phyloP scores from a whole-genome alignment of 1,284 basidiomycete genomes.

The Anthracocystis setariae region DNA sequence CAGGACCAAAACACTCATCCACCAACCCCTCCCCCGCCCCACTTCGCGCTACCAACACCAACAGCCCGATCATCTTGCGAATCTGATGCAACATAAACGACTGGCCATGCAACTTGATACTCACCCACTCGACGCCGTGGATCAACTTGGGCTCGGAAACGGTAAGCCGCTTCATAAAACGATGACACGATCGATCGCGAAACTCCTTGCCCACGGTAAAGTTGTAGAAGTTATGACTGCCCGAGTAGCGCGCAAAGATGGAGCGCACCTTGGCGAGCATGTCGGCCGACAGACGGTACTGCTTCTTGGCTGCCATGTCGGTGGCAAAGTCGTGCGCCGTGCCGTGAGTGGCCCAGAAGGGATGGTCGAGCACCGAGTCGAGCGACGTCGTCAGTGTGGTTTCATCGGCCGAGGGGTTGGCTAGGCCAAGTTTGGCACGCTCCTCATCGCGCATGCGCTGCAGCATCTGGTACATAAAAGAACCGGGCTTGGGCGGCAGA shows the following conservation, averaged over 20 bases:
- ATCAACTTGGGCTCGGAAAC: constrained; percentile 73
- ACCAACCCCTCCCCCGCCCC: constrained; percentile 56
- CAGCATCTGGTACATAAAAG: constrained; percentile 61
- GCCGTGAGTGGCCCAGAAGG: constrained; percentile 61
- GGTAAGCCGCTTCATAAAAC: constrained; percentile 70
- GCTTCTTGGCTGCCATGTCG: constrained; percentile 60
- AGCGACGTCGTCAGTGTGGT: too few relatives aligned
- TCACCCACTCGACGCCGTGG: constrained; percentile 93
- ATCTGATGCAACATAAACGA: constrained; percentile 98
- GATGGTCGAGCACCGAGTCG: constrained; percentile 52
- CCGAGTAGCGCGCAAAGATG: constrained; percentile 52
- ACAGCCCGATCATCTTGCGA: constrained; percentile 93
- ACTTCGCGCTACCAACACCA: constrained; percentile 73
- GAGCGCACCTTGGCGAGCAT: constrained; percentile 51
- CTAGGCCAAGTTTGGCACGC: constrained; percentile 1
- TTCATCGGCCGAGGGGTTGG: constrained; percentile 17
- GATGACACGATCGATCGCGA: constrained; percentile 80
- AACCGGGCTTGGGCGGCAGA: constrained; percentile 83
- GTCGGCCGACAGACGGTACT: constrained; percentile 47
- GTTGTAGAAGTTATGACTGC: constrained; percentile 86
- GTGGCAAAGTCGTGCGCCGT: constrained; percentile 40
- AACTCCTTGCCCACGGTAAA: constrained; percentile 91
- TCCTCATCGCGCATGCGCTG: constrained; percentile 26
- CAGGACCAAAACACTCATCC: constrained; percentile 73
- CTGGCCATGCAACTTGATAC: constrained; percentile 92